A percentile compares a stretch with the other conserved stretches of the same genome.
Conservation (phyloP, 352 stramenopile species). For the Thraustochytrium sp. region DNA sequence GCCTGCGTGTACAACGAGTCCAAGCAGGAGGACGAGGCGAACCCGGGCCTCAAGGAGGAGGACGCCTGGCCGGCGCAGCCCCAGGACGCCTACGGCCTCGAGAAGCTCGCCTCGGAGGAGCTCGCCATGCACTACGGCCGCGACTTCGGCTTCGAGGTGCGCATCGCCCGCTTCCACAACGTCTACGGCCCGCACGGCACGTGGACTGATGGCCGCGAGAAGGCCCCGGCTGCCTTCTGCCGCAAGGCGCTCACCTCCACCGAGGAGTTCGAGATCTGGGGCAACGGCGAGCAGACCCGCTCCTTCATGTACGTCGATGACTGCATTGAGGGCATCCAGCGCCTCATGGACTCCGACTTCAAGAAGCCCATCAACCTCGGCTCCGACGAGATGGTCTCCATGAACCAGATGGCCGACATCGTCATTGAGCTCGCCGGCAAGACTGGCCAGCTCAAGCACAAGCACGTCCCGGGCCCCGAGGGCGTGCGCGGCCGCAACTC, state of each 20-base stretch:
- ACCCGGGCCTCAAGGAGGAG: conserved; percentile 70
- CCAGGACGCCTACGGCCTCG: conserved; percentile 79
- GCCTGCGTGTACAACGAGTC: conserved; percentile 83
- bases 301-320: conserved; percentile 82
- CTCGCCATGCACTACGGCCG: conserved; percentile 75
- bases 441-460: conserved; percentile 62
- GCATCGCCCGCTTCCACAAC: conserved; percentile 77
- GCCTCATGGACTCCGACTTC: conserved; percentile 74
- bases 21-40: conserved; percentile 75
- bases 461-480: conserved; percentile 75
- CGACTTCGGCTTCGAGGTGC: conserved; percentile 73
- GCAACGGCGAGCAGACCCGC: conserved; percentile 75
- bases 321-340: conserved; percentile 75
- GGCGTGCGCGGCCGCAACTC: conserved; percentile 74
- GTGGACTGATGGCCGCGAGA: conserved; percentile 76
- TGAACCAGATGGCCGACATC: conserved; percentile 72
- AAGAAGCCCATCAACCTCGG: conserved; percentile 72
- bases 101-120: conserved; percentile 75
- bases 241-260: conserved; percentile 72
- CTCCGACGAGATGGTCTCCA: conserved; percentile 74
- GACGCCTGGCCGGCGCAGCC: conserved; percentile 80
- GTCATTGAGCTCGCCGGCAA: conserved; percentile 63
- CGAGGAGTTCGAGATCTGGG: conserved; percentile 72
- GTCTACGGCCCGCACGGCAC: conserved; percentile 78
- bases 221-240: conserved; percentile 78